Percentiles rank a stretch among this genome's conserved stretches.
phyloP scores from a whole-genome alignment of 176 grass and related monocot genomes.

The Lolium multiflorum region DNA sequence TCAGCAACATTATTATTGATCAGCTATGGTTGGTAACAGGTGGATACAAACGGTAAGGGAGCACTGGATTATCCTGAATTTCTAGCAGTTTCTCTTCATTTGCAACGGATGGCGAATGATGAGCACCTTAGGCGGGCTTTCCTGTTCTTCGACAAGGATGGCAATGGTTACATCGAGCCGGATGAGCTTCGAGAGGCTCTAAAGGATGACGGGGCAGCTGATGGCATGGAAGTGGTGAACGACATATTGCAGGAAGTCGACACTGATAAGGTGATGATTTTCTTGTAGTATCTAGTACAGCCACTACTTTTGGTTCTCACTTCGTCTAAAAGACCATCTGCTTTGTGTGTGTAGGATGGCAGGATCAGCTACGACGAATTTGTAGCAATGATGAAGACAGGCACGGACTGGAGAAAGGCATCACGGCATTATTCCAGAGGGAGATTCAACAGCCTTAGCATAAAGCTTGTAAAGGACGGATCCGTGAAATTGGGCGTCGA shows the following conservation, averaged over 20 bases:
- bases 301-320: background rate
- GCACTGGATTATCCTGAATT: slow-evolving; percentile 92
- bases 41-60: slow-evolving; percentile 91
- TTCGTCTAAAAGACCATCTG: slow-evolving; percentile 20
- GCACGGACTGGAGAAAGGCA: slow-evolving; percentile 99
- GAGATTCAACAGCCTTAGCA: slow-evolving; percentile 98
- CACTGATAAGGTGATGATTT: slow-evolving; percentile 80
- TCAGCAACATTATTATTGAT: slow-evolving; percentile 34
- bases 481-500: slow-evolving; percentile 84
- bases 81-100: slow-evolving; percentile 95
- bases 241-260: slow-evolving; percentile 99
- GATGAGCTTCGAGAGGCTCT: slow-evolving; percentile 89
- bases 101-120: slow-evolving; percentile 98
- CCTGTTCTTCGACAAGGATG: slow-evolving; percentile 95
- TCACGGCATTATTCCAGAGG: slow-evolving; percentile 98
- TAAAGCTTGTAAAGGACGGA: slow-evolving; percentile 95
- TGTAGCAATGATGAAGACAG: slow-evolving; percentile 99
- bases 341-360: slow-evolving; percentile 65
- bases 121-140: slow-evolving; percentile 91
- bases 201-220: slow-evolving; percentile 71
- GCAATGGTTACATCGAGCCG: slow-evolving; percentile 91
- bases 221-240: slow-evolving; percentile 91
- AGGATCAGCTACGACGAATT: slow-evolving; percentile 99
- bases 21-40: slow-evolving; percentile 53
- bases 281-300: background rate